Evolutionary conservation across 2,329 filamentous ascomycete species (phyloP).

Genomic region (Fusarium chaquense): DNA sequence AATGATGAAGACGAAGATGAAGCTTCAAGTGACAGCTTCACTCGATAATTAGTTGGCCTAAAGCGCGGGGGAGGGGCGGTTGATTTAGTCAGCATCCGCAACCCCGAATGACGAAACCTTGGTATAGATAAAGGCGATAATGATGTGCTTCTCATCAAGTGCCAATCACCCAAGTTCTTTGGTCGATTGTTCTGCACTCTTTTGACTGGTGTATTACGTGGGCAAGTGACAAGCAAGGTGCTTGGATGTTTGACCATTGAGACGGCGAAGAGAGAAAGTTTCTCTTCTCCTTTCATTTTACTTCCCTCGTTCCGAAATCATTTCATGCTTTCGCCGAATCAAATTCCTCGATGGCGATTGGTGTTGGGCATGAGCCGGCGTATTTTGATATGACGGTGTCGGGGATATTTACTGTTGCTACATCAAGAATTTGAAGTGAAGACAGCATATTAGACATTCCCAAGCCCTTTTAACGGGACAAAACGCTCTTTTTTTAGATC

Average conservation of each 20-base stretch:
- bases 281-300: not conserved
- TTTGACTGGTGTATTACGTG: not conserved
- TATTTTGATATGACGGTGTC: not conserved
- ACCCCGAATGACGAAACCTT: slow-evolving; percentile 37
- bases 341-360: not conserved
- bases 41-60: not conserved
- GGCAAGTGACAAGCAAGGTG: not conserved
- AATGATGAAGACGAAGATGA: not conserved
- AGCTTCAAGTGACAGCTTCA: slow-evolving; percentile 29
- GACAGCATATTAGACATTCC: no score
- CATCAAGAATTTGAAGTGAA: no score
- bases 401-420: no score
- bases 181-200: no score
- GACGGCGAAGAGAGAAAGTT: not conserved
- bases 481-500: no score
- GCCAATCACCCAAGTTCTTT: not conserved
- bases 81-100: slow-evolving; percentile 44
- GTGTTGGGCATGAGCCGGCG: not conserved
- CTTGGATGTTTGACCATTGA: not conserved
- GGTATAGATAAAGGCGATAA: not conserved
- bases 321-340: not conserved
- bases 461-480: no score
- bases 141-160: not conserved
- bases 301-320: slow-evolving; percentile 25
- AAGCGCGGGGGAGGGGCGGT: slow-evolving; percentile 36